Percentiles rank a stretch among this genome's conserved stretches.
These are phyloP conservation scores for Arbutus unedo DNA, from an alignment of 148 eudicot genomes.

Conservation along the genomic window DNA sequence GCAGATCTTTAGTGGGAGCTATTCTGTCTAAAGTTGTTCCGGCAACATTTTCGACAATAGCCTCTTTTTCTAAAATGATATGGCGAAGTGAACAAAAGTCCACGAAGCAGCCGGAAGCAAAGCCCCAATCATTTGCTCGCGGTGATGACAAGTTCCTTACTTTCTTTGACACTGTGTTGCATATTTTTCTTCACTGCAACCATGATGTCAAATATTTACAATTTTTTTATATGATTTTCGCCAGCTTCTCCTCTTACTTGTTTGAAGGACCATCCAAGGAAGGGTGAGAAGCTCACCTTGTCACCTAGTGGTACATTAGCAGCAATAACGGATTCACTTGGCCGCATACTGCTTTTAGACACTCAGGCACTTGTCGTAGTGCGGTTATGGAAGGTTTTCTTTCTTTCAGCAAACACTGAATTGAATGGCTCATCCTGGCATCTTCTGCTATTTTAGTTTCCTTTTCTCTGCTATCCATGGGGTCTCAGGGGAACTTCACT, in stretches of 20 bases:
- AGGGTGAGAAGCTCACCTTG: constrained; percentile 90
- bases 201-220: background rate
- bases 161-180: background rate
- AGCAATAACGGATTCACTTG: constrained; percentile 97
- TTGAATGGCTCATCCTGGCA: background rate
- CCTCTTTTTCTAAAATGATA: constrained; percentile 74
- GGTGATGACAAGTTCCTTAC: constrained; percentile 37
- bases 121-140: constrained; percentile 83
- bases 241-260: constrained; percentile 90
- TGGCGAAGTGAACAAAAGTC: constrained; percentile 67
- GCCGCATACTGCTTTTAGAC: constrained; percentile 86
- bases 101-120: constrained; percentile 59
- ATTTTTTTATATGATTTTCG: background rate
- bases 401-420: constrained; percentile 4
- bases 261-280: constrained; percentile 88
- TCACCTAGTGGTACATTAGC: constrained; percentile 99
- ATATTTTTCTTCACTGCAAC: background rate
- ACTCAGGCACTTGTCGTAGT: constrained; percentile 94
- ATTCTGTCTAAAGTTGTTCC: constrained; percentile 93
- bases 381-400: constrained; percentile 85
- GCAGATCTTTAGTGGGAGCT: constrained; percentile 85
- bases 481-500: constrained; percentile 2
- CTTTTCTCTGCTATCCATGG: background rate
- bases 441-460: background rate
- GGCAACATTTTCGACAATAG: constrained; percentile 84